phyloP scores from a whole-genome alignment of 768 basidiomycete genomes.

The Pseudohyphozyma bogoriensis region DNA sequence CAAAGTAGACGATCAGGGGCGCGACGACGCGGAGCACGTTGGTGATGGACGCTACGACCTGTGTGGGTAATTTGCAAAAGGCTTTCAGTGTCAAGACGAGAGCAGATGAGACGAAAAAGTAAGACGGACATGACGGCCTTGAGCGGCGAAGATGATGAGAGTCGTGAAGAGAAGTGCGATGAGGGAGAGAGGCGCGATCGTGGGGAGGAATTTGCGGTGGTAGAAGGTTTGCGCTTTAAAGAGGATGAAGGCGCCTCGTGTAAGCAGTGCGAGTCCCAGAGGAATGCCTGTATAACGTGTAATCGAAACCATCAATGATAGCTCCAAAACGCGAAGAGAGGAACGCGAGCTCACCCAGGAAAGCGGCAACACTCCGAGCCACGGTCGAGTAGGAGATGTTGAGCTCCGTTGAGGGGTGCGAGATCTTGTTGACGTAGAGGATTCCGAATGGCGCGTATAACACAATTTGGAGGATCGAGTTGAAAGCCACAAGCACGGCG shows the following conservation, averaged over 20 bases:
- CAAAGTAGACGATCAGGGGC: conserved; percentile 55
- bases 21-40: conserved; percentile 68
- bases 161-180: conserved; percentile 73
- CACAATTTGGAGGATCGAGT: conserved; percentile 65
- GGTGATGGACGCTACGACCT: conserved; percentile 22
- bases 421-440: conserved; percentile 62
- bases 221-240: conserved; percentile 40
- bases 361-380: conserved; percentile 54
- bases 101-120: no score
- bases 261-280: conserved; percentile 57
- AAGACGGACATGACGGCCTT: conserved; percentile 40
- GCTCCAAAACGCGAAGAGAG: not conserved
- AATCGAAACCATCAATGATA: no score
- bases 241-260: conserved; percentile 50
- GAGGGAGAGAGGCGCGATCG: conserved; percentile 59
- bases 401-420: conserved; percentile 35
- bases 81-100: conserved; percentile 46
- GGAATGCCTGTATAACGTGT: conserved; percentile 82
- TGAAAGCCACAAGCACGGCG: conserved; percentile 68
- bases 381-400: conserved; percentile 50
- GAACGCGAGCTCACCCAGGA: conserved; percentile 52
- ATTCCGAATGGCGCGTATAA: conserved; percentile 64
- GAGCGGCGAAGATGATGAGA: conserved; percentile 61
- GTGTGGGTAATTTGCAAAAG: conserved; percentile 39
- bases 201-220: conserved; percentile 50